These are phyloP conservation scores for Corymbia citriodora DNA, from an alignment of 441 rosid genomes.

Conservation along the genomic window DNA sequence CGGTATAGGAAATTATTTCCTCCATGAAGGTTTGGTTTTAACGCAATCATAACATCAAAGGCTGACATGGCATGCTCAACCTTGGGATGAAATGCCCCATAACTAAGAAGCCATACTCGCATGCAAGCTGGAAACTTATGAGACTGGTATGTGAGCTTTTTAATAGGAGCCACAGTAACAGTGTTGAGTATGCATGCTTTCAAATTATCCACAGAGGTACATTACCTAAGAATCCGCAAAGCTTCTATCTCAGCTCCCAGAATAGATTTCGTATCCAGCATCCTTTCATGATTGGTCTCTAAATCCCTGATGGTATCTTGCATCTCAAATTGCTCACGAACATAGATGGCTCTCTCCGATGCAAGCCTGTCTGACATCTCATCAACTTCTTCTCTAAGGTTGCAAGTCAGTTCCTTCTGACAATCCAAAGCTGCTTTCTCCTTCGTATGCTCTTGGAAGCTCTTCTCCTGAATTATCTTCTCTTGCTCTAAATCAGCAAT, in stretches of 20 bases:
- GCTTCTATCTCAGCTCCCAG: constrained; percentile 85
- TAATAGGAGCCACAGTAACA: neutral
- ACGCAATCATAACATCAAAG: neutral
- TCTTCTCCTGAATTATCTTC: constrained; percentile 37
- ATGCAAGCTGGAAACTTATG: neutral
- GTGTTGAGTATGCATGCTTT: neutral
- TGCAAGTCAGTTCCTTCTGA: constrained; percentile 64
- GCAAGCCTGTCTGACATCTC: constrained; percentile 68
- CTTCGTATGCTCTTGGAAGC: constrained; percentile 43
- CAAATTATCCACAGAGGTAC: neutral
- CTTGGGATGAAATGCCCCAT: neutral
- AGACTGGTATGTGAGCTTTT: neutral
- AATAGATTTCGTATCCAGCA: constrained; percentile 57
- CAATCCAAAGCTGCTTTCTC: constrained; percentile 79
- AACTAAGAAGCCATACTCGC: neutral
- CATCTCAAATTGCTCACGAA: constrained; percentile 39
- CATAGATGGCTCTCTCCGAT: constrained; percentile 42
- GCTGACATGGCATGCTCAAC: neutral
- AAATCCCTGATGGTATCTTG: constrained; percentile 35
- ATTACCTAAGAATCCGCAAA: constrained; percentile 70
- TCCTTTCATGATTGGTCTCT: constrained; percentile 41
- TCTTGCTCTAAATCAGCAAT: constrained; percentile 54
- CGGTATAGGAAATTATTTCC: neutral
- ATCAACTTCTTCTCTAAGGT: constrained; percentile 58
- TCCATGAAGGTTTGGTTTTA: neutral